Evolutionary conservation across 2,329 filamentous ascomycete species (phyloP).

Genomic region (Paraphoma chrysanthemicola): DNA sequence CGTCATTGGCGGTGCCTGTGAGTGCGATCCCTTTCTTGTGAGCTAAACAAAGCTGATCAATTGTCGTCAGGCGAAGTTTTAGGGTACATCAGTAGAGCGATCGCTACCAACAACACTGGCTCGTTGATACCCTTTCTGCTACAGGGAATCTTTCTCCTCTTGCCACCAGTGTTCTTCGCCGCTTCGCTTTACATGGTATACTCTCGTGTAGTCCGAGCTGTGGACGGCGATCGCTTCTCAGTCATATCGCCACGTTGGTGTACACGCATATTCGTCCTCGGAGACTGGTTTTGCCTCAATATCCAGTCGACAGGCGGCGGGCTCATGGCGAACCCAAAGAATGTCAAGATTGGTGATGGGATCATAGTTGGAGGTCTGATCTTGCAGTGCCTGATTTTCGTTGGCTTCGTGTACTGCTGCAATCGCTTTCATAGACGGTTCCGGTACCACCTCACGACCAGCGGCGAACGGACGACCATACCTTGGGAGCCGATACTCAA

Average conservation of each 20-base stretch:
- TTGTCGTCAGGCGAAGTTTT: conserved; percentile 55
- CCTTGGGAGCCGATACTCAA: conserved; percentile 41
- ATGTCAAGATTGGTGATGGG: conserved; percentile 5
- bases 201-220: conserved; percentile 43
- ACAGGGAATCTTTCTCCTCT: conserved; percentile 48
- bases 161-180: conserved; percentile 53
- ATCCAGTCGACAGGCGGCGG: conserved; percentile 57
- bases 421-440: conserved; percentile 57
- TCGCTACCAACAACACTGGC: conserved; percentile 35
- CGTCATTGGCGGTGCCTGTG: conserved; percentile 56
- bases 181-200: conserved; percentile 55
- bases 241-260: conserved; percentile 53
- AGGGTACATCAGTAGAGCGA: conserved; percentile 58
- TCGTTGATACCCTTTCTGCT: conserved; percentile 47
- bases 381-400: conserved; percentile 65
- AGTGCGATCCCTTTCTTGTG: conserved; percentile 26
- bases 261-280: conserved; percentile 61
- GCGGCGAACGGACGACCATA: conserved; percentile 8
- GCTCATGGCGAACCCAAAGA: conserved; percentile 30
- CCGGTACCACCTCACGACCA: conserved; percentile 26
- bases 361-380: conserved; percentile 62
- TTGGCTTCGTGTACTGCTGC: conserved; percentile 59
- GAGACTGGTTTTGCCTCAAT: conserved; percentile 60
- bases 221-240: conserved; percentile 48
- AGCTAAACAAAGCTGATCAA: neutral